Base-by-base conservation (phyloP, 495 filamentous ascomycete genomes). In the Eremomyces bilateralis region DNA sequence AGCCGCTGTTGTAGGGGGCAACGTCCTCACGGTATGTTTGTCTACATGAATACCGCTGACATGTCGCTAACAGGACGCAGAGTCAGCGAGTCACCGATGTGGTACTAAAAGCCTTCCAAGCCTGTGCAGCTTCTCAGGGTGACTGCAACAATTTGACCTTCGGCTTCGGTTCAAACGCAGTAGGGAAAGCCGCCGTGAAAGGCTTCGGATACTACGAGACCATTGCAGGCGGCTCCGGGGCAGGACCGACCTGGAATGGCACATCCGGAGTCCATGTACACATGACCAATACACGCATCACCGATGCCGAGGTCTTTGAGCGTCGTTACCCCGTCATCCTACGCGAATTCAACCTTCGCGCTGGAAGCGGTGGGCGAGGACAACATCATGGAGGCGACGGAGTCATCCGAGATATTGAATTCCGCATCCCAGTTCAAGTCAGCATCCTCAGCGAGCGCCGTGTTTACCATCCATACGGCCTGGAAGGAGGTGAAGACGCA, bases 251-350 rank as follows among this genome's bases (percentile, higher is more conserved):
- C 22, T 97, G 88, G 88, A 65, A 80, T 35, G 88, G 88, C 29
- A 82, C 82, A 4, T 74, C 67, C 33, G 88, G 88, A 29, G 80
- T 95, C 29, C 88, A 97, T 50, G 76, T 73, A 15, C 85, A 95
- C 54, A 97, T 95, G 85, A 97, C 88, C n/a, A 97, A 97, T 53
- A 97, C 88, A 3, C 71, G 88, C 1, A 95, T 95, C 49, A 97
- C 88, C 1, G 88, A 97, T 56, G 65, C 80, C 0, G 88, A 97
- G 44, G 71, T 94, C n/a, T 84, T 97, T 45, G 88, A 97, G 54
- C 66, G 85, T 1, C 67, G 88, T 12, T 97, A 97, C 46, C 88
- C 88, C 1, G 78, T 92, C 1, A 47, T 94, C 11, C 62, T 95
- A 15, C 64, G 79, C 0, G 72, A 85, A 49, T 97, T 94, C 50